Conservation (phyloP, 352 stramenopile species). For the Phytophthora cryptogea region DNA sequence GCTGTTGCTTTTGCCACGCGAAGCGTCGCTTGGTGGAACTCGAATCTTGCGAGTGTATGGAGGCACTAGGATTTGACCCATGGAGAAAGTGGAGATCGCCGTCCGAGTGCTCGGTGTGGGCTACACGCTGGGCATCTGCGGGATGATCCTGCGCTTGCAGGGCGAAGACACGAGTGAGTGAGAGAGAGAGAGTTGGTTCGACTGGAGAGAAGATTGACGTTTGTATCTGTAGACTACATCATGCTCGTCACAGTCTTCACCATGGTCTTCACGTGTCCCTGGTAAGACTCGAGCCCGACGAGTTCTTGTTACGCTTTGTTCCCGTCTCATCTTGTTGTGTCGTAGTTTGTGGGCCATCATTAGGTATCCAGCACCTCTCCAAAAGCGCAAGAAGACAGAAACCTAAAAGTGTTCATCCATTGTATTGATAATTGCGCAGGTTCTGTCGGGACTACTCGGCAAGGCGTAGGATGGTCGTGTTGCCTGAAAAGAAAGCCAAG, state of each 20-base stretch:
- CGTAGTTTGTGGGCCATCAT: slow-evolving; percentile 78
- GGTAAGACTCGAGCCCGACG: slow-evolving; percentile 33
- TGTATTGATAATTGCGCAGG: slow-evolving; percentile 19
- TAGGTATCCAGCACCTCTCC: slow-evolving; percentile 29
- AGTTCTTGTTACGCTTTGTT: neutral
- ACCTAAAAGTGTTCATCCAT: neutral
- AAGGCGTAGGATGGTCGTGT: slow-evolving; percentile 57
- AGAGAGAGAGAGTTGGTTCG: neutral
- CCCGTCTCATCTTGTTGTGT: neutral
- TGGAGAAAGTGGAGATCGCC: slow-evolving; percentile 77
- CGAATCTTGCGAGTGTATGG: slow-evolving; percentile 7
- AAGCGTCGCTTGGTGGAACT: slow-evolving; percentile 17
- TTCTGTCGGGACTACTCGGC: slow-evolving; percentile 62
- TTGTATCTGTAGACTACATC: slow-evolving; percentile 51
- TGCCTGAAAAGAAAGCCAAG: slow-evolving; percentile 71
- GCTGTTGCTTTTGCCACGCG: slow-evolving; percentile 5
- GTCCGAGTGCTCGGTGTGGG: slow-evolving; percentile 56
- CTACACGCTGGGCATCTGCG: slow-evolving; percentile 61
- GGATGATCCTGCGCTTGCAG: slow-evolving; percentile 60
- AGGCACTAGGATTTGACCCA: slow-evolving; percentile 9
- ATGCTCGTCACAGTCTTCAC: slow-evolving; percentile 81
- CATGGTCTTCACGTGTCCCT: slow-evolving; percentile 85
- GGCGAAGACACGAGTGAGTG: slow-evolving; percentile 56
- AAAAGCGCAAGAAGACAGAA: neutral
- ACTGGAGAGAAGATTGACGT: slow-evolving; percentile 1